Evolutionary conservation across 805 yeast species (phyloP).

Genomic region (Sugiyamaella boreocaroliniensis): DNA sequence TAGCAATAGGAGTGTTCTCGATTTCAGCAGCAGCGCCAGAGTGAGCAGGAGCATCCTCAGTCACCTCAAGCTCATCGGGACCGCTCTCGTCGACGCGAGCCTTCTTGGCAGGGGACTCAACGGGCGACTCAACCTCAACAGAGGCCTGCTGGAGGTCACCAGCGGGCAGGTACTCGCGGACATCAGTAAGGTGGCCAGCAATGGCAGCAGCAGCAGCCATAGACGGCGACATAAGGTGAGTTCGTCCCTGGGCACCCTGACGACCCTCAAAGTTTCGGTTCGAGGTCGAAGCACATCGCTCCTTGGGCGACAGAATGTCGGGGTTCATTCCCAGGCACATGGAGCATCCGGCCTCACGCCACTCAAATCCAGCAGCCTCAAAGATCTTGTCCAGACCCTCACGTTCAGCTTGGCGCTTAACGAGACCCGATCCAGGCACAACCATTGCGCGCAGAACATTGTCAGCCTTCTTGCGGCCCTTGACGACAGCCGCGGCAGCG

Average conservation of each 20-base stretch:
- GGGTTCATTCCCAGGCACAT: constrained; percentile 99
- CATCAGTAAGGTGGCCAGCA: constrained; percentile 83
- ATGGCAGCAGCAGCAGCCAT: constrained; percentile 99
- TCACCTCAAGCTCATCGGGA: constrained; percentile 36
- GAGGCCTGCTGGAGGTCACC: constrained; percentile 32
- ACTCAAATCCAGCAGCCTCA: constrained; percentile 87
- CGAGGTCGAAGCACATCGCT: constrained; percentile 97
- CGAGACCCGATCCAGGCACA: constrained; percentile 97
- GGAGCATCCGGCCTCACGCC: constrained; percentile 99
- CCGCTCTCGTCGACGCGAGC: constrained; percentile 48
- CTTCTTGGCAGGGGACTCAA: constrained; percentile 35
- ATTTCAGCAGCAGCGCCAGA: constrained; percentile 45
- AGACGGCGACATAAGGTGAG: constrained; percentile 97
- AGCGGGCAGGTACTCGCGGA: constrained; percentile 57
- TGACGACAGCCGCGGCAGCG: constrained; percentile 88
- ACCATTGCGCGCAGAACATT: constrained; percentile 66
- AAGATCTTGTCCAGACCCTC: constrained; percentile 94
- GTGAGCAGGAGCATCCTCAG: constrained; percentile 43
- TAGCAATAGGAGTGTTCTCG: constrained; percentile 14
- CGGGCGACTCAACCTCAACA: constrained; percentile 18
- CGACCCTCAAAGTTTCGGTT: constrained; percentile 99
- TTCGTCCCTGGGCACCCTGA: constrained; percentile 94
- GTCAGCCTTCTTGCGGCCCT: constrained; percentile 81
- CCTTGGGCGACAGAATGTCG: constrained; percentile 88
- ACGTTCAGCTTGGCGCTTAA: constrained; percentile 85